These are phyloP conservation scores for Iris pallida DNA, from an alignment of 116 monocot genomes.

Conservation along the genomic window DNA sequence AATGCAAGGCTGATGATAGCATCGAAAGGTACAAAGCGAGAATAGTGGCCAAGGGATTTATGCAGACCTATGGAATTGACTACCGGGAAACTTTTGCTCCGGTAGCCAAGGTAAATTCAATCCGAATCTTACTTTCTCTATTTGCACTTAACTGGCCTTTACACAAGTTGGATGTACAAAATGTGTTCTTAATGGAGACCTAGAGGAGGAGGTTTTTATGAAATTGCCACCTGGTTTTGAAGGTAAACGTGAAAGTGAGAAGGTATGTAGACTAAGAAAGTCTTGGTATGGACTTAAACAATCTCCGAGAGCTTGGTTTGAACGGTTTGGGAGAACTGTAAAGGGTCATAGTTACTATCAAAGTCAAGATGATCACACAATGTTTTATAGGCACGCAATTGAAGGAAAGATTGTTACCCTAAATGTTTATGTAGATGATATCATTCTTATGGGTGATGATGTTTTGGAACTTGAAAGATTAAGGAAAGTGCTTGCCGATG, in stretches of 20 bases:
- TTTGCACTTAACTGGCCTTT: not conserved
- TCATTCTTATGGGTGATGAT: not conserved
- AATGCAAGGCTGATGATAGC: not conserved
- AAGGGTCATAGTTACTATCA: not conserved
- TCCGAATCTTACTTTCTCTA: not conserved
- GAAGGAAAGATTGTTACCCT: not conserved
- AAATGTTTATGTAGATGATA: not conserved
- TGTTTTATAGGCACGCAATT: not conserved
- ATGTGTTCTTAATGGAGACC: not conserved
- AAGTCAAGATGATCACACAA: not conserved
- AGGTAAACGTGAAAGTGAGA: not conserved
- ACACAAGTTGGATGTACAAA: not conserved
- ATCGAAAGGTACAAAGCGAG: not conserved
- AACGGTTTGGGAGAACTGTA: not conserved
- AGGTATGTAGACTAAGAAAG: not conserved
- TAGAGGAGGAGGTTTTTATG: not conserved
- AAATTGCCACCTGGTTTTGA: not conserved
- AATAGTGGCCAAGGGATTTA: not conserved
- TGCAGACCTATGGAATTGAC: not conserved
- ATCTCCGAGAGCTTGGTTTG: not conserved
- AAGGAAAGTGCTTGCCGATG: not conserved
- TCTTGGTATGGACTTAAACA: not conserved
- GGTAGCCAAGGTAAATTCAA: not conserved
- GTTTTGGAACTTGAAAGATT: not conserved
- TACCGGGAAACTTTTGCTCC: not conserved